A percentile compares a stretch with the other conserved stretches of the same genome.
phyloP scores from a whole-genome alignment of 345 rosid genomes.

The Brassica incana region DNA sequence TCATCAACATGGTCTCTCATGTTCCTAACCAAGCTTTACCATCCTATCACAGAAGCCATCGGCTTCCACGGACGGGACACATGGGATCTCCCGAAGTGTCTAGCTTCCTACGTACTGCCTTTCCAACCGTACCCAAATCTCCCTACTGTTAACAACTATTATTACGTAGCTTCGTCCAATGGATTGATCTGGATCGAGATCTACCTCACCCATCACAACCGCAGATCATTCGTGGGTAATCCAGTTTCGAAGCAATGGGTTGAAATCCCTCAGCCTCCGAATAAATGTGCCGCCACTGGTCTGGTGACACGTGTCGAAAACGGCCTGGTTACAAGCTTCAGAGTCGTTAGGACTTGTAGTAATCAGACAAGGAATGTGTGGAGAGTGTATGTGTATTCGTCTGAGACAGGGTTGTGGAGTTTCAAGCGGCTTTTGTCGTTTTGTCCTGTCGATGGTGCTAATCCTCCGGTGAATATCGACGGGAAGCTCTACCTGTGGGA shows the following conservation, averaged over 20 bases:
- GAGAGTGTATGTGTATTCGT: slow-evolving; percentile 16
- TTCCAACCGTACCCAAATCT: neutral
- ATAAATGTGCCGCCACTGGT: neutral
- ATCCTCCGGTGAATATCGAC: neutral
- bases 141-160: neutral
- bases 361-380: neutral
- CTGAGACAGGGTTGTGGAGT: slow-evolving; percentile 13
- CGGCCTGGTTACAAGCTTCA: slow-evolving; percentile 2
- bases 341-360: neutral
- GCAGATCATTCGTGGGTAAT: slow-evolving; percentile 10
- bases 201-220: neutral
- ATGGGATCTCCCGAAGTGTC: neutral
- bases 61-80: neutral
- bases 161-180: neutral
- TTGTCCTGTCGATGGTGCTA: neutral
- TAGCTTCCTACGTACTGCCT: neutral
- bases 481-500: neutral
- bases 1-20: neutral
- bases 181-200: neutral
- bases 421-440: neutral
- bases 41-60: neutral
- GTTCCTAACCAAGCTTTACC: neutral
- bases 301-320: slow-evolving; percentile 7
- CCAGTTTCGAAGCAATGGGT: slow-evolving; percentile 14
- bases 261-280: neutral